Percentiles rank a stretch among this genome's conserved stretches.
These are phyloP conservation scores for Tuber magnatum DNA, from an alignment of 495 filamentous ascomycete species.

Conservation along the genomic window DNA sequence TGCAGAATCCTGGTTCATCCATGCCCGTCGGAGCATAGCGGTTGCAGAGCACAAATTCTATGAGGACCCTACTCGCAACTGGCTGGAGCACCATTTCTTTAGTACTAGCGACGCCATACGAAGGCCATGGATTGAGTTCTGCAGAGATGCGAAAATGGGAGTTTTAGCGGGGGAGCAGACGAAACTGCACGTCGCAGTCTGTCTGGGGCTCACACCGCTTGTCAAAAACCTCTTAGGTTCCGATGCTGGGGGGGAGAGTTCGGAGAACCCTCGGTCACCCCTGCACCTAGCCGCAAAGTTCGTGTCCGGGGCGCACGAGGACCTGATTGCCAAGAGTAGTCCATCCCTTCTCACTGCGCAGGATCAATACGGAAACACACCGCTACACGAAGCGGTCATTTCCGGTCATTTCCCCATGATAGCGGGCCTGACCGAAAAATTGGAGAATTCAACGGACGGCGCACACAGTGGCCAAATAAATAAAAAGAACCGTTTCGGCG, in stretches of 20 bases:
- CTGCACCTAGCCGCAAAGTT: not conserved
- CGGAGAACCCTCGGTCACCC: too few species aligned
- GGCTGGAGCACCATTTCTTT: not conserved
- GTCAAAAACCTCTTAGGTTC: not conserved
- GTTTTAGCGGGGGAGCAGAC: not conserved
- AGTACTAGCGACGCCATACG: not conserved
- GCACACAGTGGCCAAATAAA: not conserved
- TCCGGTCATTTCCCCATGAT: not conserved
- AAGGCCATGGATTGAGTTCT: not conserved
- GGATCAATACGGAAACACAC: not conserved
- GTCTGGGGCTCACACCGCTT: not conserved
- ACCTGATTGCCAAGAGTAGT: not conserved
- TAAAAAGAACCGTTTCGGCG: not conserved
- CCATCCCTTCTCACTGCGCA: not conserved
- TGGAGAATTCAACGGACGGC: not conserved
- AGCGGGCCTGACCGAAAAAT: not conserved
- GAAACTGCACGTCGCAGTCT: too few species aligned
- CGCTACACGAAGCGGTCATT: not conserved
- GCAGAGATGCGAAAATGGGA: not conserved
- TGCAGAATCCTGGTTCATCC: not conserved
- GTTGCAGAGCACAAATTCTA: not conserved
- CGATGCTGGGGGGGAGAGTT: too few species aligned
- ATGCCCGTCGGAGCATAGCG: not conserved
- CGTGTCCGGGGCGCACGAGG: not conserved
- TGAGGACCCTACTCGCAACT: not conserved